Percentiles rank a stretch among this genome's conserved stretches.
Evolutionary conservation across 129 eudicot genomes (phyloP).

Genomic region (Artemisia argyi): DNA sequence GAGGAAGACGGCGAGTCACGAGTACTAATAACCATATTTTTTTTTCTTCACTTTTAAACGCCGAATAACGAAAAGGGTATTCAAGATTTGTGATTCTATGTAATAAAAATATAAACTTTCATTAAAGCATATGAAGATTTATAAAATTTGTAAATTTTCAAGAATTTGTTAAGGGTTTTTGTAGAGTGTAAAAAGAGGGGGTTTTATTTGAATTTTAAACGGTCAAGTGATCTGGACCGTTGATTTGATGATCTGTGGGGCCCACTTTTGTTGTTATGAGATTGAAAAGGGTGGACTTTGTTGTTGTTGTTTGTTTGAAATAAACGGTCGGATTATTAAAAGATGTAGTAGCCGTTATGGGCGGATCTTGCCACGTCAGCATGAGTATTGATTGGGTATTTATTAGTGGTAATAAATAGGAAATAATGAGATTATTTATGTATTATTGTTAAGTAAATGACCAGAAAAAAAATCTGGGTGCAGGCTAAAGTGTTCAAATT

Average conservation of each 20-base stretch:
- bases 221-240: slow-evolving; percentile 52
- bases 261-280: slow-evolving; percentile 17
- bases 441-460: not conserved
- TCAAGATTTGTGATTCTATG: slow-evolving; percentile 9
- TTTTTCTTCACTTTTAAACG: not conserved
- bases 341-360: slow-evolving; percentile 32
- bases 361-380: slow-evolving; percentile 32
- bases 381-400: slow-evolving; percentile 28
- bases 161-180: not conserved
- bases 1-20: slow-evolving; percentile 61
- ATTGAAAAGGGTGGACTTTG: slow-evolving; percentile 29
- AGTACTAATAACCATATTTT: slow-evolving; percentile 48
- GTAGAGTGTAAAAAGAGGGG: slow-evolving; percentile 21
- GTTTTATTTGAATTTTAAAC: slow-evolving; percentile 28
- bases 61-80: not conserved
- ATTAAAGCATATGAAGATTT: slow-evolving; percentile 15
- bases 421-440: slow-evolving; percentile 13
- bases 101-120: not conserved
- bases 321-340: slow-evolving; percentile 52
- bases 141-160: slow-evolving; percentile 28
- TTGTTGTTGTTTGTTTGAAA: slow-evolving; percentile 11
- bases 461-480: slow-evolving; percentile 18
- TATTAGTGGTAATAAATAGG: slow-evolving; percentile 32
- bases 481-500: slow-evolving; percentile 27
- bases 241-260: slow-evolving; percentile 20